Base-by-base conservation (phyloP, 768 basidiomycete genomes). In the Collybiopsis luxurians region DNA sequence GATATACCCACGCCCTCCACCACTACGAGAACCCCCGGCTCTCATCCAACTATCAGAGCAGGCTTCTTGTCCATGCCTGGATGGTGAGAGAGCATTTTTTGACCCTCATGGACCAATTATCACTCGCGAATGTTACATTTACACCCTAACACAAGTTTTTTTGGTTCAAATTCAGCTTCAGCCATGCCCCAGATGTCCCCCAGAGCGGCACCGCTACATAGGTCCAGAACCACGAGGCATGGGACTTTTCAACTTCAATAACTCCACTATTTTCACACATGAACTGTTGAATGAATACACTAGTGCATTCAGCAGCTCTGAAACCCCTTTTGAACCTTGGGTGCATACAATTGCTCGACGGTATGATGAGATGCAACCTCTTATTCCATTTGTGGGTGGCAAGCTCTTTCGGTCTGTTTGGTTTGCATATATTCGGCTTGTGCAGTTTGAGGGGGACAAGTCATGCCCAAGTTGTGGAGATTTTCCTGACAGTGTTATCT, bases 191-290 rank as follows among this genome's bases (percentile, higher is more conserved):
- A 17, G 27, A 3, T 63, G 62, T 57, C 48, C 51, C 1, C 36
- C 46, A 24, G 34, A 6, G 23, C 55, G 30, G 1, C 57, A 34
- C 21, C 62, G 57, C 4, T 68, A 53, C 28, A 67, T 74, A 44
- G 71, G 72, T 4, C 71, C 71, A 2, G 72, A 75, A 28, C 59
- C 61, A 10, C 19, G 56, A 6, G 51, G 61, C 2, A 12, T 62
- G 7, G 71, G 72, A 0, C 10, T 74, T 1, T 72, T 75, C 57
- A 75, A 75, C 56, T 66, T 62, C 39, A 73, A 75, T 43, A 73
- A 74, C 57, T 51, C 40, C 2, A 50, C 58, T 4, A 34, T 73
- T 3, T 66, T 74, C 50, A 59, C 71, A 1, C 71, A 73, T 43
- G 64, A 71, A 13, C 59, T 74, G 2, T 59, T 75, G 2, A 66